phyloP scores from a whole-genome alignment of 768 basidiomycete species.

The Lactifluus volemus region DNA sequence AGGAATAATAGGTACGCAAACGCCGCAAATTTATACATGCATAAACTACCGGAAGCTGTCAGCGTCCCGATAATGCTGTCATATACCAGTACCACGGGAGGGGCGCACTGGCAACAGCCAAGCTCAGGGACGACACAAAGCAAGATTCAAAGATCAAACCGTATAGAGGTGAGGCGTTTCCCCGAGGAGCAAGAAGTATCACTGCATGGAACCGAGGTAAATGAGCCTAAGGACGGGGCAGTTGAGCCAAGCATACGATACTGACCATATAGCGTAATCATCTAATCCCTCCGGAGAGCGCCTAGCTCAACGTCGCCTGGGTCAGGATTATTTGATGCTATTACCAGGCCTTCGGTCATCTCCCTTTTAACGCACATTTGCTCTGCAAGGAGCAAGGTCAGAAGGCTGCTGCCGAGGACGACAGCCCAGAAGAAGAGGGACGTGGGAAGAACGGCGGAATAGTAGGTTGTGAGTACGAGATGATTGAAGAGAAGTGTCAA shows the following conservation, averaged over 20 bases:
- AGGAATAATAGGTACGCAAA: not conserved
- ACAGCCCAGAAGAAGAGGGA: conserved; percentile 91
- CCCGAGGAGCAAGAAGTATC: not conserved
- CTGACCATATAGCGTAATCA: conserved; percentile 10
- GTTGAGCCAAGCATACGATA: not conserved
- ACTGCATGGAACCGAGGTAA: not conserved
- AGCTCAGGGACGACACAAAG: not conserved
- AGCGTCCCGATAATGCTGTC: not conserved
- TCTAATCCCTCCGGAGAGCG: conserved; percentile 40
- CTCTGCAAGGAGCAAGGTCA: conserved; percentile 77
- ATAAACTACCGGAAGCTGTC: not conserved
- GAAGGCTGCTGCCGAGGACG: conserved; percentile 56
- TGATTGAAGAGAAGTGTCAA: conserved; percentile 89
- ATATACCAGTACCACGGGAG: conserved; percentile 1
- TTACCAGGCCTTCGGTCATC: conserved; percentile 74
- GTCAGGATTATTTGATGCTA: conserved; percentile 37
- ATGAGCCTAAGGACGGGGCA: conserved; percentile 7
- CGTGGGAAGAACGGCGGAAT: conserved; percentile 72
- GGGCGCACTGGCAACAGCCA: conserved; percentile 1
- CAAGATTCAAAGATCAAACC: not conserved
- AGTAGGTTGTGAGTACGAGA: conserved; percentile 89
- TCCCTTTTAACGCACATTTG: conserved; percentile 87
- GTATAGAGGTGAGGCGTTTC: not conserved
- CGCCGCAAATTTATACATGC: conserved; percentile 3
- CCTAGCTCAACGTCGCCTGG: conserved; percentile 49